Base-by-base conservation (phyloP, 2,329 filamentous ascomycete species). In the Fonsecaea pedrosoi region DNA sequence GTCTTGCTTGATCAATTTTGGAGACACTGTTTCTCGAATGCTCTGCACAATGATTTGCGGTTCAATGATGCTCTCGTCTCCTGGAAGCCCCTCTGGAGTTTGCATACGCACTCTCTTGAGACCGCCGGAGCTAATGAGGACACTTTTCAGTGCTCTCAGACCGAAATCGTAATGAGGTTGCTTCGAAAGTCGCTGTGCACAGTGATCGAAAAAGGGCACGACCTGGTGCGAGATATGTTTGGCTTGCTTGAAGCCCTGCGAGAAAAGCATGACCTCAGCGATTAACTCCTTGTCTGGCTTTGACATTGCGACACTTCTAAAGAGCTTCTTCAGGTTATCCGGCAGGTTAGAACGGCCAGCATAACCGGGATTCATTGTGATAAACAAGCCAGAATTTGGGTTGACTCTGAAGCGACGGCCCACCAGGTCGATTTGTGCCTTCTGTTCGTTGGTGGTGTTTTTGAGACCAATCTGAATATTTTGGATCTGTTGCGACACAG, bases 321-420 rank as follows among this genome's bases (percentile, higher is more conserved):
- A 99, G 48, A 99, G 84, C 81, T 99, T 99, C 88, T 99, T 99
- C 82, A 99, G 81, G 78, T 99, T 99, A 81, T 99, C 95, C 1
- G 95, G 95, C 75, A 99, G 82, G 80, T 99, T 99, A 58, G 95
- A 99, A 80, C 95, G 92, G 65, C 95, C 95, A 61, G 95, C 95
- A 80, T 99, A 99, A 60, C 95, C 95, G 78, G 95, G 95, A 79
- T 99, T 99, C 96, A 99, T 99, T 45, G 95, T 99, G 78, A 99
- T 99, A 83, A 99, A 99, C 77, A 99, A 95, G 73, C 95, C 95
- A 59, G 96, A 98, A 77, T 97, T 96, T 68, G 86, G 85, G 75
- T 97, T 96, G 72, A 99, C 95, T 70, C 86, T 88, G 56, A 99
- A 85, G 73, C 96, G 93, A 63, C 95, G 91, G 57, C 94, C 94